phyloP scores from a whole-genome alignment of 345 rosid genomes.

The Lumnitzera racemosa region DNA sequence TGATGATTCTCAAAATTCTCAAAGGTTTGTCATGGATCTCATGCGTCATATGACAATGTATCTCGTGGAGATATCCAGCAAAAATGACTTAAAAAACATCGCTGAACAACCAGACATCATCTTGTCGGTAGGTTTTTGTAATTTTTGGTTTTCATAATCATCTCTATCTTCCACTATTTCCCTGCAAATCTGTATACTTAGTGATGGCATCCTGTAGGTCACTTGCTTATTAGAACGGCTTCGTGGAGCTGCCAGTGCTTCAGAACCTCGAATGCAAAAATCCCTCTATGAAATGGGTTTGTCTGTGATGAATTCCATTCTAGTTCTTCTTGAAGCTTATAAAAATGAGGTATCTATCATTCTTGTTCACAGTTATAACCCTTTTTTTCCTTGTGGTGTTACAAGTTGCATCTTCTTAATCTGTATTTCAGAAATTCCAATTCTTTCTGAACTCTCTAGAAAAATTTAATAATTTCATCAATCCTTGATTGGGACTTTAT shows the following conservation, averaged over 20 bases:
- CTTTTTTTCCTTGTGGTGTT: not conserved
- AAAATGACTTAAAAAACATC: slow-evolving; percentile 61
- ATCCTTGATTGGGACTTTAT: too few relatives aligned
- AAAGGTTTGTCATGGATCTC: slow-evolving; percentile 80
- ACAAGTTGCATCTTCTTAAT: not conserved
- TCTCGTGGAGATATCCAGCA: slow-evolving; percentile 65
- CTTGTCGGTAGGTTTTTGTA: slow-evolving; percentile 42
- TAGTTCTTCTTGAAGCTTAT: slow-evolving; percentile 84
- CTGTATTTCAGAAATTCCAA: too few relatives aligned
- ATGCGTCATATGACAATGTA: slow-evolving; percentile 64
- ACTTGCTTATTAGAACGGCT: slow-evolving; percentile 85
- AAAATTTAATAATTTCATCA: too few relatives aligned
- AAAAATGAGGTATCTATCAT: slow-evolving; percentile 70
- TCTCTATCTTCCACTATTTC: too few relatives aligned
- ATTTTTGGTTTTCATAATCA: too few relatives aligned
- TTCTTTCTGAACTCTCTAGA: too few relatives aligned
- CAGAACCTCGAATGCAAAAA: slow-evolving; percentile 89
- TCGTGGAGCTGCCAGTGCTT: slow-evolving; percentile 93
- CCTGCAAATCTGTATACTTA: too few relatives aligned
- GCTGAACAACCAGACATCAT: slow-evolving; percentile 88
- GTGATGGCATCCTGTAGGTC: slow-evolving; percentile 39
- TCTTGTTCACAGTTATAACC: not conserved
- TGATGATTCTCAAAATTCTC: slow-evolving; percentile 15
- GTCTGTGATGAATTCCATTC: slow-evolving; percentile 59
- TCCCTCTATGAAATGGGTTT: slow-evolving; percentile 90